Base-by-base conservation (phyloP, 2,329 filamentous ascomycete genomes). In the Neonectria ditissima region DNA sequence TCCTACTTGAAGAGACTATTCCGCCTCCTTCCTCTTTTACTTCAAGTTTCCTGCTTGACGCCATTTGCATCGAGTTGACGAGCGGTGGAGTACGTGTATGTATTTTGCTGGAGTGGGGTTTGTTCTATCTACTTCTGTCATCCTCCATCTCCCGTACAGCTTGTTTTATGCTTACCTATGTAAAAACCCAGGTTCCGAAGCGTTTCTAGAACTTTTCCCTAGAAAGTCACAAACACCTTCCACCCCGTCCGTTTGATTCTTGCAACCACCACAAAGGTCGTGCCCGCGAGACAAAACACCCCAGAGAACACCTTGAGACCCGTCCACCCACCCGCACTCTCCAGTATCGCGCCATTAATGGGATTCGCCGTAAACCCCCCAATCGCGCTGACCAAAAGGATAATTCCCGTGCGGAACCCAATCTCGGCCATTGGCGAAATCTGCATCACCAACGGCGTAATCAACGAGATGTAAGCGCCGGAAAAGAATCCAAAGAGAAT, bases 361-460 rank as follows among this genome's bases (percentile, higher is more conserved):
- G 87, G 87, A 60, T 80, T 85, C 0, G 86, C 84, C 2, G 84
- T 83, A n/a, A 91, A 75, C 2, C 86, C 87, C 0, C 83, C 84
- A 32, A 91, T 76, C 3, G 84, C 82, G 14, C 84, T 78, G n/a
- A 86, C 74, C 3, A 84, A 82, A 70, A 89, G 89, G 6, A 76
- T 65, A 1, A 79, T 69, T 1, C 79, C 79, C 2, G 66, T 78
- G 0, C 75, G 71, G 59, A 75, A 73, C 3, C 73, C 74, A 50
- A 75, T 74, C 45, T 77, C 74, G 0, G 56, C 34, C 1, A 67
- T 14, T 13, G 69, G 69, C 0, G 69, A 72, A n/a, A 72, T 68
- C 39, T 89, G 84, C 2, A 76, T 77, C 8, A 81, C 70, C 2
- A 82, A 74, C 2, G 79, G 75, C 16, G 75, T 74, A 22, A 79